These are phyloP conservation scores for Candida loeiensis DNA, from an alignment of 805 yeast genomes.

Conservation along the genomic window DNA sequence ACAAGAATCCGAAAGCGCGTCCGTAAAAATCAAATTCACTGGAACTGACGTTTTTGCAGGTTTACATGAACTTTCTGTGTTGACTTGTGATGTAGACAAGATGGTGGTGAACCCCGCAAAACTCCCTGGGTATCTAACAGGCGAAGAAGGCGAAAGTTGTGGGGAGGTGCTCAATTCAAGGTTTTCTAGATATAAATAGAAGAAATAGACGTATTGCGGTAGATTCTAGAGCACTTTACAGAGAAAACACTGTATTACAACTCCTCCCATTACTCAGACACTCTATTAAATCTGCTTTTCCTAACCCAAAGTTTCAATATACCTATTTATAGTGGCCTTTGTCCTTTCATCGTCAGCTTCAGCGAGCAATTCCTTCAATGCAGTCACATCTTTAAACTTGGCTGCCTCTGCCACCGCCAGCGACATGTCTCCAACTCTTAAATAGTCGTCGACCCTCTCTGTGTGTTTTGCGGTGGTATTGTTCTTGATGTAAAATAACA, in stretches of 20 bases:
- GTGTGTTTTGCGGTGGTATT: conserved; percentile 44
- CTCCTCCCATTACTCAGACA: neutral
- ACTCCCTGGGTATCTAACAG: conserved; percentile 76
- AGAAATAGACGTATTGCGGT: neutral
- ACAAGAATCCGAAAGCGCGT: conserved; percentile 14
- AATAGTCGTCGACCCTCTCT: conserved; percentile 47
- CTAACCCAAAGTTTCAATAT: conserved; percentile 15
- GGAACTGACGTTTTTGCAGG: conserved; percentile 82
- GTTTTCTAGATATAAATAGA: too few species aligned
- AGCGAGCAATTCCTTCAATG: conserved; percentile 17
- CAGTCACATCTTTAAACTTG: conserved; percentile 39
- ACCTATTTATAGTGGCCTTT: conserved; percentile 17
- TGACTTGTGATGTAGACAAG: conserved; percentile 20
- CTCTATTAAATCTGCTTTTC: neutral
- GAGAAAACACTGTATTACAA: neutral
- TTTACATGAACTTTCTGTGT: conserved; percentile 58
- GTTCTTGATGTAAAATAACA: conserved; percentile 55
- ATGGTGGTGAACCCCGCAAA: conserved; percentile 49
- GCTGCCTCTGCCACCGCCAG: conserved; percentile 50
- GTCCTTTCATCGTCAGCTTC: conserved; percentile 16
- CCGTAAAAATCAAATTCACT: conserved; percentile 40
- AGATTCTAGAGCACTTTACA: too few species aligned
- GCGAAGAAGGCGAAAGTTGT: conserved; percentile 58
- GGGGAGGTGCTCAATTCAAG: conserved; percentile 31
- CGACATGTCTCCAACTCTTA: conserved; percentile 49